Percentiles rank a stretch among this genome's conserved stretches.
Evolutionary conservation across 768 basidiomycete genomes (phyloP).

Genomic region (Xerocomellus chrysenteron): DNA sequence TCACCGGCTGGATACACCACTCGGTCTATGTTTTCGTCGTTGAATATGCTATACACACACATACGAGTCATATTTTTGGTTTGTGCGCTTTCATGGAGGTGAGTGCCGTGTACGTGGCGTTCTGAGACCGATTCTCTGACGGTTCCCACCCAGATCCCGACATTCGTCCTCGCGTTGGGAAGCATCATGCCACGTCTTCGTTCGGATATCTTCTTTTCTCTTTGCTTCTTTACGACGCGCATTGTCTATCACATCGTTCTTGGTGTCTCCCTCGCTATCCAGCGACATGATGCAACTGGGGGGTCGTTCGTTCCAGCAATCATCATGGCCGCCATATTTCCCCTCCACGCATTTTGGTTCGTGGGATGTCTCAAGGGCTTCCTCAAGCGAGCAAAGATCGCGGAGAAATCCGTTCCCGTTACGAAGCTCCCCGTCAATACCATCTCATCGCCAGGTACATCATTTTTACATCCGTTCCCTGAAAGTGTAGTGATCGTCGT

Average conservation of each 20-base stretch:
- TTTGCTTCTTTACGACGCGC: constrained; percentile 51
- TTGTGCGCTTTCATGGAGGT: constrained; percentile 50
- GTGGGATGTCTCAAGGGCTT: constrained; percentile 48
- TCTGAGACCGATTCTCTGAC: neutral
- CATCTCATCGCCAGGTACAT: constrained; percentile 10
- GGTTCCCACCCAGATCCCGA: constrained; percentile 43
- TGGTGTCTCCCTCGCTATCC: constrained; percentile 30
- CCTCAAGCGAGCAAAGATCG: constrained; percentile 30
- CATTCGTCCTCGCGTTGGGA: constrained; percentile 49
- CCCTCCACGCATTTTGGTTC: constrained; percentile 58
- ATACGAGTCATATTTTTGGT: constrained; percentile 44
- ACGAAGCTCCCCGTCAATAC: constrained; percentile 2
- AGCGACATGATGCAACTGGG: constrained; percentile 28
- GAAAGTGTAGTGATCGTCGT: neutral
- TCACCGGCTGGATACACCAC: constrained; percentile 59
- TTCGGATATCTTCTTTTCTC: constrained; percentile 49
- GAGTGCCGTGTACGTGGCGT: constrained; percentile 1
- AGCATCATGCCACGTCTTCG: constrained; percentile 45
- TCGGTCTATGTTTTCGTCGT: constrained; percentile 42
- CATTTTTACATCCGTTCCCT: neutral
- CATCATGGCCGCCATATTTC: constrained; percentile 42
- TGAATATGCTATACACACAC: constrained; percentile 35
- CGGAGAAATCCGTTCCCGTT: neutral
- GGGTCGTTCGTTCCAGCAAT: constrained; percentile 41
- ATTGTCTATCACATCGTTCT: constrained; percentile 47